A percentile compares a stretch with the other conserved stretches of the same genome.
Conservation (phyloP, 768 basidiomycete genomes). For the Piloderma croceum region DNA sequence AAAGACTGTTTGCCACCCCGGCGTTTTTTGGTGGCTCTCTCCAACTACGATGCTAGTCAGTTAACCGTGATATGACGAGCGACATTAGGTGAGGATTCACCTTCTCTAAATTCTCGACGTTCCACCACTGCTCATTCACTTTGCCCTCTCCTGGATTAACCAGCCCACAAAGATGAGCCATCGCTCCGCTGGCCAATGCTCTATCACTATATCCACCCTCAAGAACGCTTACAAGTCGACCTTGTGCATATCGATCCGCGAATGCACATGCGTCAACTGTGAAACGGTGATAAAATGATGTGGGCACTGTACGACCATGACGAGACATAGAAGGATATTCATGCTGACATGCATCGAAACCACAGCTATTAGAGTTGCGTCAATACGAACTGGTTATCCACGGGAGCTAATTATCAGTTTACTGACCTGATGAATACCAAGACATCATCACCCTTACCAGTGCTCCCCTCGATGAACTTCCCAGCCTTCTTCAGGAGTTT, state of each 20-base stretch:
- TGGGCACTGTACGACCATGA: conserved; percentile 84
- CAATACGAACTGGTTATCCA: neutral
- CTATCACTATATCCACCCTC: conserved; percentile 95
- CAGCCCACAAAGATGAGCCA: conserved; percentile 78
- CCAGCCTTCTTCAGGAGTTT: conserved; percentile 60
- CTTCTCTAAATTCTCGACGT: conserved; percentile 48
- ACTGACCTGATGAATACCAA: conserved; percentile 81
- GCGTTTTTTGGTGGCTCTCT: conserved; percentile 58
- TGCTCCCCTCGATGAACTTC: conserved; percentile 65
- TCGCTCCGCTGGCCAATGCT: conserved; percentile 75
- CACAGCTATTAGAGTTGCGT: conserved; percentile 53
- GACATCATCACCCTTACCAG: conserved; percentile 60
- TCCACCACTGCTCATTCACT: conserved; percentile 62
- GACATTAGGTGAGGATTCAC: conserved; percentile 30
- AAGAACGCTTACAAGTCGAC: conserved; percentile 79
- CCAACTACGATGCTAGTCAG: conserved; percentile 40
- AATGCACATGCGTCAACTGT: conserved; percentile 64
- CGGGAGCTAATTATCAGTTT: neutral
- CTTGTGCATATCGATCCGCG: conserved; percentile 57
- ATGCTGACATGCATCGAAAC: conserved; percentile 93
- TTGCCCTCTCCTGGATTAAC: conserved; percentile 24
- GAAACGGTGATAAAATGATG: conserved; percentile 81
- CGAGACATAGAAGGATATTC: conserved; percentile 89
- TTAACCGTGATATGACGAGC: neutral
- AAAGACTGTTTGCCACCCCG: conserved; percentile 42